Evolutionary conservation across 257 asterid species (phyloP), one percentile per base, ranked within the genome.

Genomic region (Perilla frutescens): DNA sequence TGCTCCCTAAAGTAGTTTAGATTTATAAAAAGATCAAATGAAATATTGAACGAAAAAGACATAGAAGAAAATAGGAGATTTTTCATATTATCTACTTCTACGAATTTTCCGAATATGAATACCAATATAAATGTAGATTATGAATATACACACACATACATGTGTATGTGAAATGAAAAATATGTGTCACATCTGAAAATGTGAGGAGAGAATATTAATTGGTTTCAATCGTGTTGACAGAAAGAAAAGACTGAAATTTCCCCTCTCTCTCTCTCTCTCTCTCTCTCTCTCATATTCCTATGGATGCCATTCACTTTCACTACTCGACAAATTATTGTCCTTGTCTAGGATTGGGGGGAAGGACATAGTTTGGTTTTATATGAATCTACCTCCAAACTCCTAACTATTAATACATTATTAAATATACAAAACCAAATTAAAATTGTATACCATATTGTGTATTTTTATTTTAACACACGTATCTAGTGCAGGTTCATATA

Each of bases 231-330:
- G 37, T 77, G 51, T 50, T 54, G 72, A 77, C 64, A 70, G 51
- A 55, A 54, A 70, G 65, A 71, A 32, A 36, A n/a, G 41, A 48
- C 8, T 68, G 69, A 73, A 81, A 41, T 64, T 57, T 71, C 76
- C 44, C 70, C 80, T 56, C 47, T 36, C 58, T 51, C 58, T n/a
- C 8, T 51, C 32, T 51, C 41, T 43, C 60, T n/a, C 47, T 61
- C 65, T 70, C 80, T 55, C 43, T 55, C 70, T 2, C 57, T 2
- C 58, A 3, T 7, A 31, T 10, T 71, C 77, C 77, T 29, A 68
- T 82, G 89, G 89, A 75, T 82, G 57, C 69, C 67, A 75, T 82
- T 71, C 79, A 60, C 57, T 71, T 76, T 80, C 76, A 73, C 78
- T 50, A 75, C 60, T 66, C 39, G 89, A 82, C 89, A 81, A 70